Evolutionary conservation across 805 yeast species (phyloP), one percentile per base, ranked within the genome.

Genomic region (Spathaspora gorwiae): DNA sequence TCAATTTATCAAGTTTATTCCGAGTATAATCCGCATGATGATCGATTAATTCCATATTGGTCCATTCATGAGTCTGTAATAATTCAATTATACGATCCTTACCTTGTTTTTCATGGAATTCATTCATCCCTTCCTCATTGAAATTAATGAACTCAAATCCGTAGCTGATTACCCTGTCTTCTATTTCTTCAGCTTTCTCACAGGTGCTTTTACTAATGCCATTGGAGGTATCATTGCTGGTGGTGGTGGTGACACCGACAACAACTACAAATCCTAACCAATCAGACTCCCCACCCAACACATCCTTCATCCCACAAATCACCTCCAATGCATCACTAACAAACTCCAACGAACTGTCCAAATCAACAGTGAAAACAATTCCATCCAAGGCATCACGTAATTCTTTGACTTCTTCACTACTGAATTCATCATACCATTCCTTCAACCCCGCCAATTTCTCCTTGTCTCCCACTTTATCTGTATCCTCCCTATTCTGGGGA

Each of bases 11-110:
- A 32, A 47, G 31, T 44, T 66, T 61, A 30, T 49, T 52, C 14
- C 49, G 36, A 14, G 56, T 51, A 50, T 65, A 64, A 7, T 41
- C 44, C 5, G 46, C 51, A 12, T 45, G 40, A 19, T 39, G 37
- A 9, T 45, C 26, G 1, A 47, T 43, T 10, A 43, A 5, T 4
- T 59, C 59, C 38, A 58, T 45, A 32, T 55, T 56, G 14, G 53
- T 52, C 84, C 84, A 80, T 26, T 68, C 73, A 47, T 76, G 72
- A 1, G 76, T 63, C 40, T 79, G 77, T 5, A 80, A 51, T 2
- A 78, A 54, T 46, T 79, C 83, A 34, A 51, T 50, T 2, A 78
- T 45, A 46, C 83, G 54, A 34, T 63, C 68, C 11, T 57, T 52
- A 0, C 84, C 84, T 1, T 61, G 12, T 24, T 54, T 62, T 39